Evolutionary conservation across 148 eudicot species (phyloP), one percentile per base, ranked within the genome.

Genomic region (Suaeda aralocaspica): DNA sequence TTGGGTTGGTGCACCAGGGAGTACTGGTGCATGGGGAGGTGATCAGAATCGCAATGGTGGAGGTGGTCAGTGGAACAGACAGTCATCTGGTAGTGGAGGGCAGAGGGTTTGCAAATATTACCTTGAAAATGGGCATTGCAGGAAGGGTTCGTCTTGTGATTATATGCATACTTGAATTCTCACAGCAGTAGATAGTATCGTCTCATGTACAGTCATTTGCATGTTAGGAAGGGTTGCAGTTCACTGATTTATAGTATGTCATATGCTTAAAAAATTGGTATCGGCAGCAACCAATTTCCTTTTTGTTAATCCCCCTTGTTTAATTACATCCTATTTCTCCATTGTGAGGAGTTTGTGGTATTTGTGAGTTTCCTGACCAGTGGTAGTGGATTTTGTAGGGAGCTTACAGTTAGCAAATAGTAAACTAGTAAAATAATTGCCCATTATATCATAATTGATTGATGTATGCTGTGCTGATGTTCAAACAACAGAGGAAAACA

Each of bases 21-120:
- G 78, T 65, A 55, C 80, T 9, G 81, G 83, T 46, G 52, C 64
- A 5, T 59, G 81, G 86, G 80, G 82, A 56, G 75, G 77, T 59
- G 83, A 85, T 56, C 82, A 81, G 55, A 76, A 80, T 62, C 81
- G 68, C 14, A 68, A 60, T 56, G 79, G 84, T 21, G 85, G 86
- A 57, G 82, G 83, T 22, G 49, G 81, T 71, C 80, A 76, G n/a
- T 86, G 83, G 82, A 81, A 76, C 66, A 80, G 88, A 81, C 86
- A 81, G 44, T 34, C 85, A 1, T 80, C 63, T 64, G 84, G 85
- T 5, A 80, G 80, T 53, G 78, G 84, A 33, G 83, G 64, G 55
- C 82, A 69, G 66, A 68, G 60, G 26, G 48, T 77, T 25, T 86
- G 93, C 77, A 75, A 59, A 18, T 86, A 48, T 74, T 86, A 46